Evolutionary conservation across 2,329 filamentous ascomycete genomes (phyloP).

Genomic region (Pseudocercospora ulei): DNA sequence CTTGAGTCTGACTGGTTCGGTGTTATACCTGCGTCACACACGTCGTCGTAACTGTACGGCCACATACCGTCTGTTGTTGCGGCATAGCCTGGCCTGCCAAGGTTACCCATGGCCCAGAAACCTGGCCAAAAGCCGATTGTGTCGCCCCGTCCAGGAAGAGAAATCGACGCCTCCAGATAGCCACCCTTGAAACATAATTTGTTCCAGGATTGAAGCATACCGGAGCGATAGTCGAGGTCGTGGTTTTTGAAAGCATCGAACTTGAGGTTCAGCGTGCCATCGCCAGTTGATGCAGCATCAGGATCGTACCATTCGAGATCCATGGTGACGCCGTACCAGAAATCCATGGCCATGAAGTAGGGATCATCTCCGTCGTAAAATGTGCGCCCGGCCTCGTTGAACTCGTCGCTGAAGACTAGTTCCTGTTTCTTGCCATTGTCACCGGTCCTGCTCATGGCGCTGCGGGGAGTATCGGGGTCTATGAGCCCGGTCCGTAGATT

Average conservation of each 20-base stretch:
- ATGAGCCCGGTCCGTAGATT: constrained; percentile 55
- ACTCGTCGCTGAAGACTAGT: constrained; percentile 62
- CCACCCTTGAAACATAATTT: constrained; percentile 57
- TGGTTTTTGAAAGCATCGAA: constrained; percentile 59
- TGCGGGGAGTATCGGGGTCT: constrained; percentile 57
- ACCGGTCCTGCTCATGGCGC: constrained; percentile 48
- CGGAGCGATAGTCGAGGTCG: constrained; percentile 44
- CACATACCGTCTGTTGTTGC: constrained; percentile 63
- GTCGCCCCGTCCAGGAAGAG: constrained; percentile 57
- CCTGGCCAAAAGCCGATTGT: constrained; percentile 64
- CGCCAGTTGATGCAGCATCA: constrained; percentile 38
- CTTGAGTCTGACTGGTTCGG: constrained; percentile 60
- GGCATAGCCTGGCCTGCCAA: constrained; percentile 58
- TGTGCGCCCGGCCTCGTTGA: constrained; percentile 56
- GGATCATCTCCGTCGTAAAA: constrained; percentile 64
- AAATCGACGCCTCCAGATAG: constrained; percentile 59
- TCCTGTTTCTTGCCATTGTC: constrained; percentile 53
- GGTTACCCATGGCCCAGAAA: constrained; percentile 67
- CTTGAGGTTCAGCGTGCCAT: constrained; percentile 44
- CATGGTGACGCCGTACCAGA: constrained; percentile 61
- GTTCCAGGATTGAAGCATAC: constrained; percentile 48
- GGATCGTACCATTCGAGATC: constrained; percentile 52
- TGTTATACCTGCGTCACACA: constrained; percentile 61
- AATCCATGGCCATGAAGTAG: constrained; percentile 57
- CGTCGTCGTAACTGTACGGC: constrained; percentile 62